Base-by-base conservation (phyloP, 139 green algal species). In the Volvox reticuliferus region DNA sequence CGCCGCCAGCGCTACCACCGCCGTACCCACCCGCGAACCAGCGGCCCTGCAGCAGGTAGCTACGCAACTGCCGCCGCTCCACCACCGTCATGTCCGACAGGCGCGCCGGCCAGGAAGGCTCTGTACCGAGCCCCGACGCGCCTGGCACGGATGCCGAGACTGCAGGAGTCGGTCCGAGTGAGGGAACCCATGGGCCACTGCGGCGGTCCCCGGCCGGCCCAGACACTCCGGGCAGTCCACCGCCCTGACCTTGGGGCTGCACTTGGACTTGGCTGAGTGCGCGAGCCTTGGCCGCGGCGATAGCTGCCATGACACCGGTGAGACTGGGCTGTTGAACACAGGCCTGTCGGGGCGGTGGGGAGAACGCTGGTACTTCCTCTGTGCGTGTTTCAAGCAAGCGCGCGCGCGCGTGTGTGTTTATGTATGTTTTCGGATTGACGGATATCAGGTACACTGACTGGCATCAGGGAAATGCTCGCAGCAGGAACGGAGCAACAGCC, bases 11-110 rank as follows among this genome's bases (percentile, higher is more conserved):
- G 44, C 2, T 12, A 20, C 16, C 77, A 82, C 77, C 21, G 77
- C 67, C 22, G 6, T 12, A 79, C 26, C 79, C 88, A 85, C 75
- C 86, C 37, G 65, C 55, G 90, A 96, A 96, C 94, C 95, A 96
- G 67, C 91, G 87, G 14, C 36, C 44, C 92, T 98, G 96, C 86
- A 96, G 91, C 91, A 98, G 91, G 87, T 95, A 97, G 65, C 75
- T 88, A 26, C 95, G 90, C 79, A 97, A 92, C 88, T 97, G 95
- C n/a, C 89, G 81, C 62, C 95, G 85, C 90, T 97, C 95, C 30
- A 89, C 80, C 20, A 92, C 68, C 1, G 85, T 88, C 2, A 95
- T 77, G 14, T 50, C 69, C 1, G 63, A 26, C 80, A 94, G 71
- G 44, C 83, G 44, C 17, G 89, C n/a, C 19, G 67, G 12, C 89